phyloP scores from a whole-genome alignment of 208 protist genomes.

The Wallacemonas collosoma region DNA sequence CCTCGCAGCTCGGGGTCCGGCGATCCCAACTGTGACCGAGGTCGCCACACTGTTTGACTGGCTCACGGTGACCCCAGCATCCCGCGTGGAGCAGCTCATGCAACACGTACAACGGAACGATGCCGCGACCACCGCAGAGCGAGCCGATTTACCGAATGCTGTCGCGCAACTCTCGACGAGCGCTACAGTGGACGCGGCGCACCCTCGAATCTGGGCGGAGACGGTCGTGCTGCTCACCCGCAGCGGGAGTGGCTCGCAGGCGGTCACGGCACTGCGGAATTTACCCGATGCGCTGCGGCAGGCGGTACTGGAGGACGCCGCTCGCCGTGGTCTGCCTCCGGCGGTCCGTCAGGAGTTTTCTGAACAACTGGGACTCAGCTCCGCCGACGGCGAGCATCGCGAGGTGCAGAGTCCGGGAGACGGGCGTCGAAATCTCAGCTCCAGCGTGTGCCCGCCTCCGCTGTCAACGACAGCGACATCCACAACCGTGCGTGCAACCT shows the following conservation, averaged over 20 bases:
- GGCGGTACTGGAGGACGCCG: constrained; percentile 1
- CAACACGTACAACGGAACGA: not conserved
- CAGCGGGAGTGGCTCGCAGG: constrained; percentile 4
- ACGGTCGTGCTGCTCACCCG: constrained; percentile 10
- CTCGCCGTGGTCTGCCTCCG: constrained; percentile 18
- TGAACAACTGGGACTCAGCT: constrained; percentile 4
- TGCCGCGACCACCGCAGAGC: not conserved
- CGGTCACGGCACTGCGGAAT: not conserved
- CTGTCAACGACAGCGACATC: too few relatives aligned
- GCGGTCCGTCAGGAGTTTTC: constrained; percentile 17
- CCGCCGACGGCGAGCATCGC: not conserved
- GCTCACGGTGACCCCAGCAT: constrained; percentile 2
- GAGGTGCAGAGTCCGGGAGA: not conserved
- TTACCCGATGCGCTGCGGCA: constrained; percentile 18
- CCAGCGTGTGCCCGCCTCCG: too few relatives aligned
- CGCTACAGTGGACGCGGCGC: not conserved
- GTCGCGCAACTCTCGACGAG: not conserved
- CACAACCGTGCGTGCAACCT: not conserved
- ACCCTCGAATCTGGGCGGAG: constrained; percentile 3
- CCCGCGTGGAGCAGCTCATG: not conserved
- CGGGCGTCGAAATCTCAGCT: not conserved
- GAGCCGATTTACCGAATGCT: not conserved
- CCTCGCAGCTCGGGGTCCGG: not conserved
- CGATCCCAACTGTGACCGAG: not conserved
- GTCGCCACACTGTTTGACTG: constrained; percentile 15